Evolutionary conservation across 805 yeast genomes (phyloP).

Genomic region (Candida nemodendra): DNA sequence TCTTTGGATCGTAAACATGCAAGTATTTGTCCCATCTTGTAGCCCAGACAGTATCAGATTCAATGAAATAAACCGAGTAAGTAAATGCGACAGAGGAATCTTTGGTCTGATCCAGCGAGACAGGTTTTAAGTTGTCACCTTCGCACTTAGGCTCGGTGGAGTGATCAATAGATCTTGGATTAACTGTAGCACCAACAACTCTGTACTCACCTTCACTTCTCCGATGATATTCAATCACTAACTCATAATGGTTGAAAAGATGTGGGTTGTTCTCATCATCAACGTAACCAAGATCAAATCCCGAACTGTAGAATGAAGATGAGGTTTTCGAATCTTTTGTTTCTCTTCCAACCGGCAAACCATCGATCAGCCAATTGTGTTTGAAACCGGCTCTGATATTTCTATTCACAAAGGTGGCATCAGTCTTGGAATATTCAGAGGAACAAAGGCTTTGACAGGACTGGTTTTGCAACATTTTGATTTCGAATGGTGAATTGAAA

Average conservation of each 20-base stretch:
- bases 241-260: slow-evolving; percentile 78
- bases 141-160: slow-evolving; percentile 20
- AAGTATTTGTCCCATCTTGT: slow-evolving; percentile 98
- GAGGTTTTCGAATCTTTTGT: slow-evolving; percentile 57
- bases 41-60: slow-evolving; percentile 85
- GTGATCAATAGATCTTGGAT: slow-evolving; percentile 56
- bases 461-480: slow-evolving; percentile 72
- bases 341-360: slow-evolving; percentile 83
- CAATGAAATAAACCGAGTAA: slow-evolving; percentile 75
- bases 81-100: slow-evolving; percentile 69
- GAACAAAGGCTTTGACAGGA: slow-evolving; percentile 70
- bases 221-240: slow-evolving; percentile 78
- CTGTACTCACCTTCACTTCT: slow-evolving; percentile 67
- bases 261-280: slow-evolving; percentile 55
- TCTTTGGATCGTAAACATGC: slow-evolving; percentile 86
- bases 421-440: slow-evolving; percentile 57
- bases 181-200: slow-evolving; percentile 86
- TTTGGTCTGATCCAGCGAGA: slow-evolving; percentile 47
- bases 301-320: slow-evolving; percentile 68
- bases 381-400: slow-evolving; percentile 79
- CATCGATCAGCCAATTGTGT: slow-evolving; percentile 93
- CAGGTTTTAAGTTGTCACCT: slow-evolving; percentile 31
- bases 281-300: slow-evolving; percentile 75
- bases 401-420: slow-evolving; percentile 72
- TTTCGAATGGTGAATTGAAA: slow-evolving; percentile 83